Evolutionary conservation across 345 rosid species (phyloP).

Genomic region (Turritis glabra): DNA sequence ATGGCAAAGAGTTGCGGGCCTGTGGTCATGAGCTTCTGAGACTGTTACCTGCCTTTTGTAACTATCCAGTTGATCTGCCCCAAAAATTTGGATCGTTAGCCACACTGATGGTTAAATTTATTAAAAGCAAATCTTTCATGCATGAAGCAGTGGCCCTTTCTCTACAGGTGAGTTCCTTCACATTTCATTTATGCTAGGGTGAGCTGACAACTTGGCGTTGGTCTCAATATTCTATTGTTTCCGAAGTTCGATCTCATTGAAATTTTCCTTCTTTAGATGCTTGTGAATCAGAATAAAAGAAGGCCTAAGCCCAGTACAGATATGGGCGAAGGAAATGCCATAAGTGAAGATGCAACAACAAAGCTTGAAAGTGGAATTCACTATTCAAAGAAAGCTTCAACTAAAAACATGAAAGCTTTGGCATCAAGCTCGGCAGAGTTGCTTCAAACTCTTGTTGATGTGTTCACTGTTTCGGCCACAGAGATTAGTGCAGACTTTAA

Average conservation of each 20-base stretch:
- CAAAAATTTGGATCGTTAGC: conserved; percentile 58
- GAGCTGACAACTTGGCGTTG: conserved; percentile 1
- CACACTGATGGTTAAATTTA: conserved; percentile 54
- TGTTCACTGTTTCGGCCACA: conserved; percentile 50
- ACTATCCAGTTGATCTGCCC: conserved; percentile 64
- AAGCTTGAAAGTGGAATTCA: conserved; percentile 40
- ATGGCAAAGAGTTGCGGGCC: conserved; percentile 61
- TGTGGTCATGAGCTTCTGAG: conserved; percentile 67
- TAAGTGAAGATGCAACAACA: conserved; percentile 38
- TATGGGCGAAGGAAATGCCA: conserved; percentile 33
- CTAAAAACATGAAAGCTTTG: conserved; percentile 64
- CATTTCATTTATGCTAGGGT: background rate
- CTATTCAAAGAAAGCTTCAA: conserved; percentile 71
- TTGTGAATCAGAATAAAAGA: conserved; percentile 76
- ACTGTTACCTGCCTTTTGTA: conserved; percentile 82
- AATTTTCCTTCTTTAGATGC: conserved; percentile 44
- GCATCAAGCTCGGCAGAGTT: conserved; percentile 63
- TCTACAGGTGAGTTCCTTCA: conserved; percentile 55
- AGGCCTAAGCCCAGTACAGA: conserved; percentile 39
- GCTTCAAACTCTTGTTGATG: conserved; percentile 69
- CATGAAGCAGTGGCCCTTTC: conserved; percentile 66
- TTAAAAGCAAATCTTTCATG: conserved; percentile 65
- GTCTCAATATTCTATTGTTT: background rate
- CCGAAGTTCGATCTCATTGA: background rate
- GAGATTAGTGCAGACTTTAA: conserved; percentile 59